Base-by-base conservation (phyloP, 192 early-diverging fungal species). In the Mortierella alpina region DNA sequence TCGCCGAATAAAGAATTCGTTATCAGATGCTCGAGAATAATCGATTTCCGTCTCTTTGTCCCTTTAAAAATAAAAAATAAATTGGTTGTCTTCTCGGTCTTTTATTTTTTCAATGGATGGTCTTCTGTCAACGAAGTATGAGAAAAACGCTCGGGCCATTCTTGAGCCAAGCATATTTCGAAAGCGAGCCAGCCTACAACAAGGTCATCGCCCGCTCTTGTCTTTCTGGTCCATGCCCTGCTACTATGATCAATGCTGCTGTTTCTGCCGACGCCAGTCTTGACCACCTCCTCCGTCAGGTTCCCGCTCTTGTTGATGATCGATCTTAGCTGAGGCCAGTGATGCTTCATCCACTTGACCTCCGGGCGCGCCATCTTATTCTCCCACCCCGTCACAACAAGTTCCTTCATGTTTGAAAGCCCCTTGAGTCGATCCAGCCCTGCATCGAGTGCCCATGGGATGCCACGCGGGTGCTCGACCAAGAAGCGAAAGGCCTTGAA, bases 181-280 rank as follows among this genome's bases (percentile, higher is more conserved):
- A 73, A 73, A 6, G 71, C 71, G 18, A 73, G 63, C 71, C 71
- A 73, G 0, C 71, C 71, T 41, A 73, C 47, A 9, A 65, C 63
- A 23, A 49, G 56, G 0, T 58, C 62, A 11, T 64, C 63, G 31
- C 62, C 42, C 40, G 63, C 14, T 62, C 41, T 44, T 47, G 0
- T 64, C 46, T 4, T 15, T 46, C 10, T 59, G 44, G 7, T 62
- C 57, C 41, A n/a, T 9, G 13, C 7, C 13, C 14, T 49, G 9
- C 64, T 53, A 41, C 15, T 49, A 39, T 10, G 22, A 39, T 8
- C 40, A 14, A 13, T n/a, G 31, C 5, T 45, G 2, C 6, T n/a
- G 59, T 40, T 44, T 10, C 17, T 45, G 59, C 41, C 23, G 45
- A 22, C 14, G 7, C 17, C 15, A 18, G 31, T 42, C 45, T 41